phyloP scores from a whole-genome alignment of 2,329 filamentous ascomycete genomes.

The Microdochium bolleyi region DNA sequence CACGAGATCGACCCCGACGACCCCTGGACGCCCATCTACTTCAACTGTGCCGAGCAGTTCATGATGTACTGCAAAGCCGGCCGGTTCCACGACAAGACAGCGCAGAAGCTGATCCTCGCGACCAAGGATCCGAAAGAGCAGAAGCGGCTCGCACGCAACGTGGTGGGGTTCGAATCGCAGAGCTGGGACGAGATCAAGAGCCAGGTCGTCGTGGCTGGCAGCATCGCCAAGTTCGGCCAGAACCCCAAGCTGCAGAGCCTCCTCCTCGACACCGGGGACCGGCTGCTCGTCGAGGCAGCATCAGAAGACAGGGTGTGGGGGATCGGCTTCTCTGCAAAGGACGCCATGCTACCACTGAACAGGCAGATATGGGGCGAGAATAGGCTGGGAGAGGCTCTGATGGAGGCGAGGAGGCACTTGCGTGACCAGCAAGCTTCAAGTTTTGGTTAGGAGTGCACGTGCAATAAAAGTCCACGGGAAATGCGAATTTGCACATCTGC shows the following conservation, averaged over 20 bases:
- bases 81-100: constrained; percentile 20
- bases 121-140: constrained; percentile 18
- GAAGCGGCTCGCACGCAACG: constrained; percentile 17
- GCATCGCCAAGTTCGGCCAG: constrained; percentile 23
- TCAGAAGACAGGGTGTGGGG: constrained; percentile 23
- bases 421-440: constrained; percentile 1
- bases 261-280: constrained; percentile 20
- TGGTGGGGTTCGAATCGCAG: constrained; percentile 15
- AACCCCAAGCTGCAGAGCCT: constrained; percentile 16
- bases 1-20: constrained; percentile 9
- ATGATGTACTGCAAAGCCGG: constrained; percentile 33
- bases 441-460: not conserved
- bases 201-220: constrained; percentile 20
- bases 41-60: constrained; percentile 29
- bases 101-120: constrained; percentile 13
- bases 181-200: constrained; percentile 23
- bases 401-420: constrained; percentile 14
- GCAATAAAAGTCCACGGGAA: too few relatives aligned
- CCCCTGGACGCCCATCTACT: constrained; percentile 14
- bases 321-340: constrained; percentile 20
- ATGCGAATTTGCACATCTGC: too few relatives aligned
- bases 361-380: constrained; percentile 21
- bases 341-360: constrained; percentile 14
- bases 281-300: constrained; percentile 21
- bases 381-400: constrained; percentile 19